A percentile compares a stretch with the other conserved stretches of the same genome.
phyloP scores from a whole-genome alignment of 768 basidiomycete genomes.

The Cubamyces lactineus region DNA sequence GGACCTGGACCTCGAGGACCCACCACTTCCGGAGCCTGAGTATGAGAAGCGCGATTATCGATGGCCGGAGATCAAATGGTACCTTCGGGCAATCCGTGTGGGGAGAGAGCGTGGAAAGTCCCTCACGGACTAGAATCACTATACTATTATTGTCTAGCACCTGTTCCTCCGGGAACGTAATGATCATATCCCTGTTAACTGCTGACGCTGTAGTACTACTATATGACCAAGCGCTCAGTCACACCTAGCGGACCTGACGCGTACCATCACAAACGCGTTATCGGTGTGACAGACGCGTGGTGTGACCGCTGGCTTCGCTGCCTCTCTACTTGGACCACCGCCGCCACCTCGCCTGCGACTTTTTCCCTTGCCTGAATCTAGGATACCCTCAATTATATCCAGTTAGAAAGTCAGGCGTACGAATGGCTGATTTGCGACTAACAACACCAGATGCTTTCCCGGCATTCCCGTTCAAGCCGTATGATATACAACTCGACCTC shows the following conservation, averaged over 20 bases:
- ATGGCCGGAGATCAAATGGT: neutral
- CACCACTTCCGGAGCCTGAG: neutral
- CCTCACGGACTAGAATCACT: neutral
- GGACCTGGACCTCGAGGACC: neutral
- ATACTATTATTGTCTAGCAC: too few species aligned
- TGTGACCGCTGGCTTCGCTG: neutral
- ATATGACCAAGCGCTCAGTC: too few species aligned
- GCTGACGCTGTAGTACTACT: too few species aligned
- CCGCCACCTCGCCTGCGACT: too few species aligned
- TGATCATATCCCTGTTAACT: too few species aligned
- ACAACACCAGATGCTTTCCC: constrained; percentile 70
- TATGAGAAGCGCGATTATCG: neutral
- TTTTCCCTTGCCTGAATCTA: too few species aligned
- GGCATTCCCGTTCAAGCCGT: constrained; percentile 68
- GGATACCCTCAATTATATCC: too few species aligned
- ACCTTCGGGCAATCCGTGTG: neutral
- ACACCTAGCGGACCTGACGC: too few species aligned
- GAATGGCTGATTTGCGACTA: constrained; percentile 40
- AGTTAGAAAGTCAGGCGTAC: too few species aligned
- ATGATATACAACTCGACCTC: constrained; percentile 80
- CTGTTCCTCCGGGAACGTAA: too few species aligned
- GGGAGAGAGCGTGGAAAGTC: neutral
- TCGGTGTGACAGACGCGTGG: neutral
- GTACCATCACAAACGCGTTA: neutral
- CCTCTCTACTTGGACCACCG: neutral